phyloP scores from a whole-genome alignment of 2,329 filamentous ascomycete genomes.

The Penicillium frequentans region DNA sequence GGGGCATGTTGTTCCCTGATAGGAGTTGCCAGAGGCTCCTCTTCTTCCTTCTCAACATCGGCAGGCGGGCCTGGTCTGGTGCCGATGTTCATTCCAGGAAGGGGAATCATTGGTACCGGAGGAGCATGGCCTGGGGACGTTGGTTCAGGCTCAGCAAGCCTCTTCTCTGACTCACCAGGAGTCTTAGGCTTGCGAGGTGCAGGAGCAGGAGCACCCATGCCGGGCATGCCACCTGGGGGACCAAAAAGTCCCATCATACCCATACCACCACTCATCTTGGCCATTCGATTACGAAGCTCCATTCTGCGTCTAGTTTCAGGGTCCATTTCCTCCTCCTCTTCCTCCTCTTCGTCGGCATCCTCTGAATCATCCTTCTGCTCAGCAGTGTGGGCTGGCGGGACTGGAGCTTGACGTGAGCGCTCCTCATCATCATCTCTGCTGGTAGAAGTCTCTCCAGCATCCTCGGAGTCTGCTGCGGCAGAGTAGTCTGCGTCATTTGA shows the following conservation, averaged over 20 bases:
- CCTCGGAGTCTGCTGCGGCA: constrained; percentile 63
- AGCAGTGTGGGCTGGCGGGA: constrained; percentile 20
- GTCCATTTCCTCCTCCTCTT: constrained; percentile 75
- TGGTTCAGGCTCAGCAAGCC: constrained; percentile 33
- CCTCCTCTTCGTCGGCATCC: constrained; percentile 56
- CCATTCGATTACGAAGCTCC: constrained; percentile 92
- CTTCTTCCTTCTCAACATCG: constrained; percentile 52
- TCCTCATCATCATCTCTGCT: constrained; percentile 76
- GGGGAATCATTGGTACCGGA: constrained; percentile 56
- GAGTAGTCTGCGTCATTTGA: constrained; percentile 67
- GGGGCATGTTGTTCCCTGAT: constrained; percentile 44
- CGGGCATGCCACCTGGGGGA: constrained; percentile 64
- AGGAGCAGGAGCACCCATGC: constrained; percentile 49
- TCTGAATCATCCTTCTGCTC: constrained; percentile 45
- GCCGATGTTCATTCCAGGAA: constrained; percentile 67
- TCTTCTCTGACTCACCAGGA: constrained; percentile 35
- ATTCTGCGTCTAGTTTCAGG: constrained; percentile 82
- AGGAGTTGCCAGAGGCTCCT: constrained; percentile 43
- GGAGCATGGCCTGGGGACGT: constrained; percentile 36
- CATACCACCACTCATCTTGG: constrained; percentile 97
- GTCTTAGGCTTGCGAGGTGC: constrained; percentile 52
- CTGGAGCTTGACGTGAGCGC: constrained; percentile 28
- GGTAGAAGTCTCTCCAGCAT: constrained; percentile 61
- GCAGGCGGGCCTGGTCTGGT: constrained; percentile 48
- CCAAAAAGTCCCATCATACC: constrained; percentile 95